Percentiles rank a stretch among this genome's conserved stretches.
Evolutionary conservation across 2,329 filamentous ascomycete species (phyloP).

Genomic region (Dactylellina sp.): DNA sequence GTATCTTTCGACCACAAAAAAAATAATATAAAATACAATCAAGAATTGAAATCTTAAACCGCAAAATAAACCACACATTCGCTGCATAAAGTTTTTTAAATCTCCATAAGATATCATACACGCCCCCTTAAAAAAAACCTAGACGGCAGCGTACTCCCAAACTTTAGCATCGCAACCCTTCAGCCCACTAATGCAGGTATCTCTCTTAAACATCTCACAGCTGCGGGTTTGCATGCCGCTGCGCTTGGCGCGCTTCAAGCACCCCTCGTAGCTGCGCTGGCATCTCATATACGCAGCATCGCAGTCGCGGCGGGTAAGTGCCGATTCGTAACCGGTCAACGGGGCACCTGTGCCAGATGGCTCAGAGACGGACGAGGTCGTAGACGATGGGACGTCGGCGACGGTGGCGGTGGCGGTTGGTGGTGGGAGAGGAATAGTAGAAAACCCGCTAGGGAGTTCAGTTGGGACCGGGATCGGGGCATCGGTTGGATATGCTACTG

Average conservation of each 20-base stretch:
- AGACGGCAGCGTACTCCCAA: slow-evolving; percentile 9
- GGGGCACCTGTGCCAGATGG: slow-evolving; percentile 42
- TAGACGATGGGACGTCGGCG: slow-evolving; percentile 2
- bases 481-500: background rate
- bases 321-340: slow-evolving; percentile 36
- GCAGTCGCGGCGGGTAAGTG: slow-evolving; percentile 46
- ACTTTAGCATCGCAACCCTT: slow-evolving; percentile 40
- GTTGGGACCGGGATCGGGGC: slow-evolving; percentile 3
- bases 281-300: slow-evolving; percentile 41
- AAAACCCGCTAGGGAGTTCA: slow-evolving; percentile 30
- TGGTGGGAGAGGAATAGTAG: slow-evolving; percentile 28
- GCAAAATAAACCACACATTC: slow-evolving; percentile 1
- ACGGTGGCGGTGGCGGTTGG: background rate
- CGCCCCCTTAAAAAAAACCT: background rate
- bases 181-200: slow-evolving; percentile 38
- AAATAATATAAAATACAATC: background rate
- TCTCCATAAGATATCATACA: slow-evolving; percentile 38
- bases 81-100: slow-evolving; percentile 7
- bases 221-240: slow-evolving; percentile 49
- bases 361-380: slow-evolving; percentile 7
- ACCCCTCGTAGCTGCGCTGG: slow-evolving; percentile 41
- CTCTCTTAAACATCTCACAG: slow-evolving; percentile 53
- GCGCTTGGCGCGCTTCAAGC: slow-evolving; percentile 52
- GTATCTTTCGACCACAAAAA: slow-evolving; percentile 12
- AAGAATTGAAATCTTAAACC: slow-evolving; percentile 9